These are phyloP conservation scores for Xylaria sp. DNA, from an alignment of 2,329 filamentous ascomycete species.

Conservation along the genomic window DNA sequence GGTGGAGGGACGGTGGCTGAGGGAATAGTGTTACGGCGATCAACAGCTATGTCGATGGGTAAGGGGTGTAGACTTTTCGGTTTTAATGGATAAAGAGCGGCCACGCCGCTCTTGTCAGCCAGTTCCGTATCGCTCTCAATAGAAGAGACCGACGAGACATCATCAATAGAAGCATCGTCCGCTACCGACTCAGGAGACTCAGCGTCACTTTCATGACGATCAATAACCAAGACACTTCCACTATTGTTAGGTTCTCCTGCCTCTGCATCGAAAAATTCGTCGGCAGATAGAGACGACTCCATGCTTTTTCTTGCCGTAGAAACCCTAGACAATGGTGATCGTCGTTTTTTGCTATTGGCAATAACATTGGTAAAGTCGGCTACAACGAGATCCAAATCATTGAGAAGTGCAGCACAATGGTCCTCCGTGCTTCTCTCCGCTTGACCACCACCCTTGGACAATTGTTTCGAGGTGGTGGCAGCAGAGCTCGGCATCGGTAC, in stretches of 20 bases:
- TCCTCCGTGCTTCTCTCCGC: slow-evolving; percentile 78
- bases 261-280: slow-evolving; percentile 96
- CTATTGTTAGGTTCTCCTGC: slow-evolving; percentile 65
- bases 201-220: slow-evolving; percentile 74
- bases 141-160: slow-evolving; percentile 68
- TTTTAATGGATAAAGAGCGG: slow-evolving; percentile 78
- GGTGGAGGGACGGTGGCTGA: slow-evolving; percentile 83
- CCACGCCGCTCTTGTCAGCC: slow-evolving; percentile 65
- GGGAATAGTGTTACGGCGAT: slow-evolving; percentile 75
- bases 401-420: slow-evolving; percentile 83
- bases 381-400: slow-evolving; percentile 85
- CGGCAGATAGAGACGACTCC: slow-evolving; percentile 79
- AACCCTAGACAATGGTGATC: slow-evolving; percentile 65
- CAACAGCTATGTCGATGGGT: slow-evolving; percentile 72
- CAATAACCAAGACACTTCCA: slow-evolving; percentile 78
- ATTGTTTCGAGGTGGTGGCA: slow-evolving; percentile 49
- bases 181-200: slow-evolving; percentile 67
- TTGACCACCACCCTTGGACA: slow-evolving; percentile 53
- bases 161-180: slow-evolving; percentile 63
- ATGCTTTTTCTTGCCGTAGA: slow-evolving; percentile 71
- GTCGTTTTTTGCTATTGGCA: slow-evolving; percentile 79
- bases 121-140: slow-evolving; percentile 67
- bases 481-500: slow-evolving; percentile 55
- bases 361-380: slow-evolving; percentile 83
- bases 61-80: slow-evolving; percentile 82